Evolutionary conservation across 2,329 filamentous ascomycete genomes (phyloP), one percentile per base, ranked within the genome.

Genomic region (Epichloe sp.): DNA sequence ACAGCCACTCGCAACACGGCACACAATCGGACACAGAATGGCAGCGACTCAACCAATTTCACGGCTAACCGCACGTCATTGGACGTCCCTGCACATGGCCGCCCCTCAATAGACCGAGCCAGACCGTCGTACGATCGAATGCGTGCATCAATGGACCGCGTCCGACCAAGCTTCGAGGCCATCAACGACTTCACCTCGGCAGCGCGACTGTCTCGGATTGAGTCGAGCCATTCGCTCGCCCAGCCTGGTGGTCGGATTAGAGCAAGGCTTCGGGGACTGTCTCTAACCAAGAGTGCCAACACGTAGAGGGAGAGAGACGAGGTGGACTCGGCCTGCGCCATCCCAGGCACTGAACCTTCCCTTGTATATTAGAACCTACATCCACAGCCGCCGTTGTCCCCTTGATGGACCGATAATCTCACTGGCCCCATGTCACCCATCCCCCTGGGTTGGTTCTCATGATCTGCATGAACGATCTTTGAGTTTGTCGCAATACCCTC

Each of bases 21-120:
- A 21, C 85, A 93, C 64, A 91, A 82, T 56, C 83, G 84, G 48
- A 93, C 87, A 60, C 88, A 95, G 63, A 94, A 91, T 59, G 88
- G 89, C 54, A 96, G 90, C 69, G 90, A 95, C 67, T 91, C 88
- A 54, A 96, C 93, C 47, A 90, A 94, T 60, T 94, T 89, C 66
- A 94, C 88, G 21, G 72, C 76, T 47, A 79, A 80, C 59, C 77
- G 82, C 54, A 71, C 74, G 57, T 83, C 83, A 15, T 64, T 80
- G 26, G 59, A 61, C 15, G 50, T 55, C 7, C 55, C 60, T 45
- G 54, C 56, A 42, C 60, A 62, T 46, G 68, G 63, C 43, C 70
- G 79, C 31, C 77, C 75, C 26, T 84, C 82, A 5, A 73, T 81
- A 42, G 85, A 89, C 55, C 77, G 84, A 54, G 76, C 83, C 5